phyloP scores from a whole-genome alignment of 495 filamentous ascomycete genomes.

The Hypoxylon fragiforme region DNA sequence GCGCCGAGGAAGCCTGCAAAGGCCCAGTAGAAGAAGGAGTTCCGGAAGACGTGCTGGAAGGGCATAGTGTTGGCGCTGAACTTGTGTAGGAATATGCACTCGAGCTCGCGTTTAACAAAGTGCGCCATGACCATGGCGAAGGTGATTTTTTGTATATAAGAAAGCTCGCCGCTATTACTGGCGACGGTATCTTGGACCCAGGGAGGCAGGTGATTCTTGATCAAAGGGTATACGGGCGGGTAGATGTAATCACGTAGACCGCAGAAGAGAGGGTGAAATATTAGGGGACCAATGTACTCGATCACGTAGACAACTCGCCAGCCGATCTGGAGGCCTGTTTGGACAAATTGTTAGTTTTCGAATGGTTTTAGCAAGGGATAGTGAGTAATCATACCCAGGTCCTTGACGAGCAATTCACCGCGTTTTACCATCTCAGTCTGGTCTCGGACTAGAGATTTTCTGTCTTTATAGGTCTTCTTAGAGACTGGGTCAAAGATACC shows the following conservation, averaged over 20 bases:
- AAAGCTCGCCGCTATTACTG: slow-evolving; percentile 44
- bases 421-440: slow-evolving; percentile 66
- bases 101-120: slow-evolving; percentile 93
- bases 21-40: slow-evolving; percentile 88
- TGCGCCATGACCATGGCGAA: slow-evolving; percentile 73
- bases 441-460: slow-evolving; percentile 57
- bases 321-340: slow-evolving; percentile 79
- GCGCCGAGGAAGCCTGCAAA: slow-evolving; percentile 80
- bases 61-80: slow-evolving; percentile 96
- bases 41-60: slow-evolving; percentile 82
- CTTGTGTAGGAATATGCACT: slow-evolving; percentile 92
- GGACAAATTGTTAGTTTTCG: not conserved
- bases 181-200: not conserved
- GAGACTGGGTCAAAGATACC: slow-evolving; percentile 73
- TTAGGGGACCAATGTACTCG: slow-evolving; percentile 92
- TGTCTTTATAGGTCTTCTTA: slow-evolving; percentile 61
- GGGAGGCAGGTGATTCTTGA: slow-evolving; percentile 41
- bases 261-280: slow-evolving; percentile 78
- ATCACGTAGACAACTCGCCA: slow-evolving; percentile 95
- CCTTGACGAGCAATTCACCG: slow-evolving; percentile 84
- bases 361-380: not conserved
- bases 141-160: slow-evolving; percentile 69
- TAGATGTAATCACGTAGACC: slow-evolving; percentile 76
- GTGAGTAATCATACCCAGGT: slow-evolving; percentile 68
- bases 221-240: slow-evolving; percentile 56